Evolutionary conservation across 495 filamentous ascomycete species (phyloP), one percentile per base, ranked within the genome.

Genomic region (Neurospora terricola): DNA sequence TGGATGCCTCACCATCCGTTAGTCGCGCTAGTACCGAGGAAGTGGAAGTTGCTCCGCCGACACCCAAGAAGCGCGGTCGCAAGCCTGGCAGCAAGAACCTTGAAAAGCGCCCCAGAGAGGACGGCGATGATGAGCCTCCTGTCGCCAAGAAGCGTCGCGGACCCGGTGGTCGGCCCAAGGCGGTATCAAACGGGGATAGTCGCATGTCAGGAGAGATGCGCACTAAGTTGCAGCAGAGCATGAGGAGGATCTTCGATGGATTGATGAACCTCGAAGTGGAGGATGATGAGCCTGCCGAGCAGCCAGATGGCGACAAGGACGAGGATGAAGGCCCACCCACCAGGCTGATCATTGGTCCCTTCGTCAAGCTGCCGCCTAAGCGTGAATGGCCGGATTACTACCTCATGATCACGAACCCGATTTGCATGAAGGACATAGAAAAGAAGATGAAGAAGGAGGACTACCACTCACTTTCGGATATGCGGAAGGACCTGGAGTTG

Each of bases 391-490:
- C 92, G 7, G 94, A 98, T 76, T 99, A 99, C 80, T 98, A 98
- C 81, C 83, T 93, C 80, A 89, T 98, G 80, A 98, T 98, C 80
- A 88, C 90, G 76, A 90, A 91, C 38, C 96, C 96, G 0, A 97
- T 99, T 79, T 93, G 91, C 73, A 96, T 98, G 90, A 93, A 96
- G 43, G 89, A 92, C 82, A 97, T 99, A 77, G 88, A 91, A 81
- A 94, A 91, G 80, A 94, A 92, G 84, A 96, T 99, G 81, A 97
- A 97, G 84, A 93, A 91, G 75, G 91, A 94, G 73, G 92, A 98
- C 75, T 99, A 98, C 80, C 89, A 89, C 75, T 91, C 86, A 78
- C 81, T 97, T 72, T 89, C 84, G 74, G 92, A 93, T 74, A 92
- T 98, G 87, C 85, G 90, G 40, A 88, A 88, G 38, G 96, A 99